phyloP scores from a whole-genome alignment of 2,329 filamentous ascomycete species.

The Drechslerella coelobrocha region DNA sequence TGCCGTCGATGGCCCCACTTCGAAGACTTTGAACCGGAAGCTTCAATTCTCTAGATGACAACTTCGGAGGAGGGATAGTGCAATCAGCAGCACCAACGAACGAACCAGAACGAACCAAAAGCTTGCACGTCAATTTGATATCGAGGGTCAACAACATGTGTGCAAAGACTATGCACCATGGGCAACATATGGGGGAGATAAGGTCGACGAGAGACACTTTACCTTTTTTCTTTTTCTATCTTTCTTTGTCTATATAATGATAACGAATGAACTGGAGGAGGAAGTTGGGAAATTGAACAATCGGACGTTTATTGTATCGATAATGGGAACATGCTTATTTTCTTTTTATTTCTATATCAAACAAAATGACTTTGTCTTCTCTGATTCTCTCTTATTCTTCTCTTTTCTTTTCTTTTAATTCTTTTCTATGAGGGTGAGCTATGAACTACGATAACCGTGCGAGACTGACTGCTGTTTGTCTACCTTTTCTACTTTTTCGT shows the following conservation, averaged over 20 bases:
- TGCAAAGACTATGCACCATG: not conserved
- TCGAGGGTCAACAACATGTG: slow-evolving; percentile 14
- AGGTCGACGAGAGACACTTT: slow-evolving; percentile 9
- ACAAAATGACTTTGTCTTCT: not conserved
- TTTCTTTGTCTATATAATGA: slow-evolving; percentile 30
- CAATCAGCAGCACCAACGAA: too few relatives aligned
- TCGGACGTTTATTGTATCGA: slow-evolving; percentile 12
- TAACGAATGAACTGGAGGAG: slow-evolving; percentile 24
- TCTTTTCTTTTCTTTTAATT: too few relatives aligned
- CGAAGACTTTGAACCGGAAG: slow-evolving; percentile 6
- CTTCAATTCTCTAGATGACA: slow-evolving; percentile 1
- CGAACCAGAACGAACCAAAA: not conserved
- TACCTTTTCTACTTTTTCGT: slow-evolving; percentile 1
- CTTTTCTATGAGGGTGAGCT: too few relatives aligned
- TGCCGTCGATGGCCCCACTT: slow-evolving; percentile 12
- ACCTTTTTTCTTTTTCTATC: slow-evolving; percentile 19
- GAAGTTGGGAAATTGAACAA: slow-evolving; percentile 6
- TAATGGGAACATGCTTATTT: not conserved
- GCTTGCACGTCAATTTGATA: slow-evolving; percentile 5
- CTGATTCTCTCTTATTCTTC: not conserved
- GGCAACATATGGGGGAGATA: slow-evolving; percentile 2
- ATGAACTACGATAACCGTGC: not conserved
- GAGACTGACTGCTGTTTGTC: not conserved
- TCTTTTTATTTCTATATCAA: slow-evolving; percentile 11
- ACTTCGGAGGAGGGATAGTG: slow-evolving; percentile 3